Evolutionary conservation across 768 basidiomycete species (phyloP), one percentile per base, ranked within the genome.

Genomic region (Russula sp.): DNA sequence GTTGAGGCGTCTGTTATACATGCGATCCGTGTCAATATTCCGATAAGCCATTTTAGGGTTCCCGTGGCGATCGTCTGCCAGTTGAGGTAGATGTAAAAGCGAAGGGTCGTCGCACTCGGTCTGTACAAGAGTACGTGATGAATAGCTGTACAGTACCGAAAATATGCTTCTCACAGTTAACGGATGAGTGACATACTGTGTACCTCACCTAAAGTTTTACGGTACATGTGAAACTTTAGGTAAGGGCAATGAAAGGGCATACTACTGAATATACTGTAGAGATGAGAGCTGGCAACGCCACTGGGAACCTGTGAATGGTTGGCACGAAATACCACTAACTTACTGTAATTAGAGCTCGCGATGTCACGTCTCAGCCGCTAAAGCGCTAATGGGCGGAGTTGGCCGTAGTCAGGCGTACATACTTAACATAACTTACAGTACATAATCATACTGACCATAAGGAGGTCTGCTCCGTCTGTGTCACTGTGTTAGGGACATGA

Each of bases 1-100:
- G 55, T 63, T 5, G 16, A 53, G 58, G 56, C 44, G 49, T 60
- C 50, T 46, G 54, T 54, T 56, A 56, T 61, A 51, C 38, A 51
- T 42, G 42, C 36, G 54, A 61, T 34, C 55, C 44, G 59, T 57
- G 51, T 26, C 22, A n/a, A 14, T 20, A 13, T 56, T 30, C 24
- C 4, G 48, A 34, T 56, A 30, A 28, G 49, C n/a, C 32, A 5
- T 52, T 42, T 18, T n/a, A 18, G 24, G n/a, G 22, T 44, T 11
- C 14, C n/a, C 1, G 32, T 44, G 28, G n/a, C n/a, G 20, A 22
- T 54, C 14, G 24, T 49, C 16, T 2, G 26, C 30, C 50, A 30
- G 8, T 26, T 51, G 49, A 26, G 14, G 11, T 30, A 28, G 16
- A 26, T 48, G 14, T 26, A 14, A 7, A 18, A 24, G 22, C 18